These are phyloP conservation scores for Brassica carinata DNA, from an alignment of 345 rosid genomes.

Conservation along the genomic window DNA sequence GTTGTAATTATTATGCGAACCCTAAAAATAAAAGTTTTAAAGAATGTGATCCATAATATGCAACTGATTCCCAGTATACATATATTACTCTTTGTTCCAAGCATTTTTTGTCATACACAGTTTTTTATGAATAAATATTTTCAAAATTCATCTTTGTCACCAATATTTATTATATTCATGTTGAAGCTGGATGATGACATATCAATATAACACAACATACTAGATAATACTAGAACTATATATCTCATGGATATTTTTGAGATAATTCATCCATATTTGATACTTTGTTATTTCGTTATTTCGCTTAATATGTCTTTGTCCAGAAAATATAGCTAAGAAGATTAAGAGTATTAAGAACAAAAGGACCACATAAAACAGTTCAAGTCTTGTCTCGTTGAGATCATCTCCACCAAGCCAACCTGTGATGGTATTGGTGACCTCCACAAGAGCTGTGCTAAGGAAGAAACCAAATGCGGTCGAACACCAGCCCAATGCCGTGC, in stretches of 20 bases:
- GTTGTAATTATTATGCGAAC: too few species aligned
- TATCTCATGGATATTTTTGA: background rate
- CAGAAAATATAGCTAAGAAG: constrained; percentile 40
- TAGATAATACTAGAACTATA: background rate
- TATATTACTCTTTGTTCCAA: background rate
- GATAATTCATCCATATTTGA: background rate
- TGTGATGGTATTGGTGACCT: constrained; percentile 39
- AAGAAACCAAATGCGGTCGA: constrained; percentile 56
- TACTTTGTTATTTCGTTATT: background rate
- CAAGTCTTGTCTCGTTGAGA: constrained; percentile 48
- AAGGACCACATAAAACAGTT: constrained; percentile 48
- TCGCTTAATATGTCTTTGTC: constrained; percentile 27
- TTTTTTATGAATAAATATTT: background rate
- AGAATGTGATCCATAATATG: too few species aligned
- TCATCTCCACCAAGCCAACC: constrained; percentile 47
- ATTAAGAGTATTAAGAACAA: constrained; percentile 48
- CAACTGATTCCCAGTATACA: background rate
- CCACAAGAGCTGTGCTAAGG: constrained; percentile 51
- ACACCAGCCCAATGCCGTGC: constrained; percentile 54
- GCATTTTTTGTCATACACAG: background rate
- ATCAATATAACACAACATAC: background rate
- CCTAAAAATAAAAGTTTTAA: too few species aligned
- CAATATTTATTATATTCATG: background rate
- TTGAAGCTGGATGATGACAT: background rate
- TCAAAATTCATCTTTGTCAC: background rate